Conservation (phyloP, 2,329 filamentous ascomycete species). For the Claviceps fusiformis region DNA sequence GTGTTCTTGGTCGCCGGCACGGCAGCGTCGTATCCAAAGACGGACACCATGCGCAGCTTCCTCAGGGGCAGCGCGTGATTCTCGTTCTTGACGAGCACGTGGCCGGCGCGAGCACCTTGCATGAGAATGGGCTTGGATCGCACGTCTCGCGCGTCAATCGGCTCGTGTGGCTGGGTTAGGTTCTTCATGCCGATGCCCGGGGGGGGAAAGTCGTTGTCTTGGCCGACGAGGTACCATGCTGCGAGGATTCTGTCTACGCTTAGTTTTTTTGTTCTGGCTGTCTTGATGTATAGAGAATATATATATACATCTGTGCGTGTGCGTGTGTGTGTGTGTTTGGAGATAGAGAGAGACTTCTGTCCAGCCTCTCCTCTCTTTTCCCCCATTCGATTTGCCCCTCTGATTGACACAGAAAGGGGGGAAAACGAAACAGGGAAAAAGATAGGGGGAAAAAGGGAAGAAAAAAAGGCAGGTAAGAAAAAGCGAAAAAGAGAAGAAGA, state of each 20-base stretch:
- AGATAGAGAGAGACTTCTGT: too few relatives aligned
- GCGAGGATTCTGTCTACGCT: slow-evolving; percentile 41
- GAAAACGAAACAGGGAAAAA: too few relatives aligned
- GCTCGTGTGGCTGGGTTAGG: slow-evolving; percentile 31
- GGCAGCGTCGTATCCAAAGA: slow-evolving; percentile 53
- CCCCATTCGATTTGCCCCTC: too few relatives aligned
- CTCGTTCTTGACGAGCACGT: slow-evolving; percentile 66
- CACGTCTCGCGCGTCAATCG: slow-evolving; percentile 35
- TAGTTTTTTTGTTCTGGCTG: neutral
- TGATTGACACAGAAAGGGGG: too few relatives aligned
- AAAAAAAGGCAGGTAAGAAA: too few relatives aligned
- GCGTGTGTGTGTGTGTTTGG: too few relatives aligned
- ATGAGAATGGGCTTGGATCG: slow-evolving; percentile 30
- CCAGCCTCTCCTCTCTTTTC: too few relatives aligned
- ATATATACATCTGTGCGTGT: rapidly evolving
- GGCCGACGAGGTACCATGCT: slow-evolving; percentile 43
- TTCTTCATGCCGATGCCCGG: slow-evolving; percentile 47
- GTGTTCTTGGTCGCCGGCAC: slow-evolving; percentile 33
- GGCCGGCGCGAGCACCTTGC: slow-evolving; percentile 45
- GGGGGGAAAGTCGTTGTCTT: slow-evolving; percentile 30
- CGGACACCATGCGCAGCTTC: slow-evolving; percentile 40
- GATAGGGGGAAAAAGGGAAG: neutral
- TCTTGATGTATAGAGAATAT: too few relatives aligned
- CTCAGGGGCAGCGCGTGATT: slow-evolving; percentile 47
- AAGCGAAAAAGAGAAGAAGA: too few relatives aligned